Evolutionary conservation across 352 stramenopile species (phyloP).

Genomic region (Pythium rhizo-oryzae): DNA sequence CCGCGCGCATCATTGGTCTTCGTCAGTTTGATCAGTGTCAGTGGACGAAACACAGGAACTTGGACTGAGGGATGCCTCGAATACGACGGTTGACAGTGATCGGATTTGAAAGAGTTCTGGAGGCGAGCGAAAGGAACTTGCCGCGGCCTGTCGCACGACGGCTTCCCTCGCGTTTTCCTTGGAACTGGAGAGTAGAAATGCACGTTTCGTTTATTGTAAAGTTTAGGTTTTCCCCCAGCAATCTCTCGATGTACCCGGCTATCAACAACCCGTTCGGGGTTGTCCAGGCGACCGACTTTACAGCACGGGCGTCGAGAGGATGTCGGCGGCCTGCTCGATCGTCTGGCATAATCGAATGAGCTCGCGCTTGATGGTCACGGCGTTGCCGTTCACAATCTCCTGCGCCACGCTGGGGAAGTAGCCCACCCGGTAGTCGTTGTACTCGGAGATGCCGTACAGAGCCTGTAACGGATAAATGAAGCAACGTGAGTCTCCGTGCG

Average conservation of each 20-base stretch:
- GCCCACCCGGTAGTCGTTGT: slow-evolving; percentile 79
- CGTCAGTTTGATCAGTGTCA: no score
- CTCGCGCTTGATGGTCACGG: slow-evolving; percentile 77
- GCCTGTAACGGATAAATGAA: slow-evolving; percentile 33
- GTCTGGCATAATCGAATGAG: slow-evolving; percentile 77
- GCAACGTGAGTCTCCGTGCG: slow-evolving; percentile 1
- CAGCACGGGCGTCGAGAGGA: slow-evolving; percentile 57
- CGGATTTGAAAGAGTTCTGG: no score
- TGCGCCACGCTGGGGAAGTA: slow-evolving; percentile 78
- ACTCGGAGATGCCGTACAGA: slow-evolving; percentile 84
- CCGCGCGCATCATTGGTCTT: no score
- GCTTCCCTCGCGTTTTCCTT: no score
- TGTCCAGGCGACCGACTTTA: slow-evolving; percentile 16
- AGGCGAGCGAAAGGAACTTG: no score
- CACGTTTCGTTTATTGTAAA: no score
- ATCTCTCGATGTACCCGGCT: neutral
- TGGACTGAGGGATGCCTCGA: no score
- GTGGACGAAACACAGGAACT: no score
- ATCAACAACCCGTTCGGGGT: neutral
- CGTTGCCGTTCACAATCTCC: slow-evolving; percentile 65
- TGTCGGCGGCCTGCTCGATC: slow-evolving; percentile 78
- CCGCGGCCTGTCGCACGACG: no score
- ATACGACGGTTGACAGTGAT: no score
- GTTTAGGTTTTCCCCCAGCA: neutral
- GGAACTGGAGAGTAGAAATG: no score